These are phyloP conservation scores for Hanseniaspora singularis DNA, from an alignment of 805 yeast genomes.

Conservation along the genomic window DNA sequence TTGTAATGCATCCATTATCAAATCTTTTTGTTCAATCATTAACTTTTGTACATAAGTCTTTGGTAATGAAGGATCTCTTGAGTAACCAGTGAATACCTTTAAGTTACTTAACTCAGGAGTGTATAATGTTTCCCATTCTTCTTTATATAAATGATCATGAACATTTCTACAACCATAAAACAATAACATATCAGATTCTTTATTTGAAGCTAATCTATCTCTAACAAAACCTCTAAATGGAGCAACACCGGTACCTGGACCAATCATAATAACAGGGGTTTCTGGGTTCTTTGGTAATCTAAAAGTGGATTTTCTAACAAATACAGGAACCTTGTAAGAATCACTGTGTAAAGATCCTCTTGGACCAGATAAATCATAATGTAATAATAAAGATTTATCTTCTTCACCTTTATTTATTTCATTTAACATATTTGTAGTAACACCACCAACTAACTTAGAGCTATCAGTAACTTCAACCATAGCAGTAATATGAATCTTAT, in stretches of 20 bases:
- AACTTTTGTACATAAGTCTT: conserved; percentile 78
- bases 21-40: conserved; percentile 39
- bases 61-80: conserved; percentile 51
- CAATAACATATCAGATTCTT: conserved; percentile 59
- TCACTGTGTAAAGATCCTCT: conserved; percentile 36
- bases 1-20: conserved; percentile 36
- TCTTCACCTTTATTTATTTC: conserved; percentile 37
- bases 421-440: conserved; percentile 76
- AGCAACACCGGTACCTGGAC: conserved; percentile 98
- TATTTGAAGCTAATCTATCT: conserved; percentile 52
- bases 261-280: conserved; percentile 80
- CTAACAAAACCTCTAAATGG: conserved; percentile 93
- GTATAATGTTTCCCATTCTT: conserved; percentile 72
- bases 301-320: conserved; percentile 88
- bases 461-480: conserved; percentile 61
- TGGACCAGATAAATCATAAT: conserved; percentile 77
- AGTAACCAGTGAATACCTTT: conserved; percentile 71
- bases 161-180: conserved; percentile 81
- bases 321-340: conserved; percentile 59
- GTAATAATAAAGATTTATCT: conserved; percentile 34
- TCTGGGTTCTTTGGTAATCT: conserved; percentile 78
- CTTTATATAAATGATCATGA: conserved; percentile 78
- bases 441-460: conserved; percentile 44
- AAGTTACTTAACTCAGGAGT: conserved; percentile 46
- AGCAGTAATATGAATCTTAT: conserved; percentile 71